Percentiles rank a stretch among this genome's conserved stretches.
Conservation (phyloP, 305 asterid species). For the Fraxinus dipetala region DNA sequence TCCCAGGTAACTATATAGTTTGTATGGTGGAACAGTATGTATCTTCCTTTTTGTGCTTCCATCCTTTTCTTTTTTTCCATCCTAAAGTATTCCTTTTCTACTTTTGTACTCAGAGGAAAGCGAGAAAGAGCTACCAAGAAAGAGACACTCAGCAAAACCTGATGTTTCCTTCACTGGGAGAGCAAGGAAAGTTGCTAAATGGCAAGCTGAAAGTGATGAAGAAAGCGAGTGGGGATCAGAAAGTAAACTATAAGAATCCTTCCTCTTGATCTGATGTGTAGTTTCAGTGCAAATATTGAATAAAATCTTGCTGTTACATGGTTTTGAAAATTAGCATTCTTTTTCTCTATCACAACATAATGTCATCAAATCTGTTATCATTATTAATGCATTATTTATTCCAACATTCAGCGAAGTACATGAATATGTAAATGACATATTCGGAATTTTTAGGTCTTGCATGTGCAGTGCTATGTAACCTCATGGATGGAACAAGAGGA, state of each 20-base stretch:
- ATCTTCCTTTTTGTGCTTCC: slow-evolving; percentile 11
- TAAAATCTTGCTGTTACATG: neutral
- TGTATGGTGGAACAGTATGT: slow-evolving; percentile 20
- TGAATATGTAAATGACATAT: neutral
- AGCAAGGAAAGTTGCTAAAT: slow-evolving; percentile 76
- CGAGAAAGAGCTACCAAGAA: slow-evolving; percentile 82
- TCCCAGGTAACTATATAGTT: slow-evolving; percentile 54
- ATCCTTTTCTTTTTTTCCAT: neutral
- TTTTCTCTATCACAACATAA: neutral
- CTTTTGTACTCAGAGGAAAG: slow-evolving; percentile 57
- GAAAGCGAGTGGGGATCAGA: slow-evolving; percentile 86
- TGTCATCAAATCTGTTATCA: neutral
- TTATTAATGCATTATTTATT: neutral
- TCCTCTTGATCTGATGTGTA: slow-evolving; percentile 21
- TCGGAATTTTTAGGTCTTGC: neutral
- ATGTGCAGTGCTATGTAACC: neutral
- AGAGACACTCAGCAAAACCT: slow-evolving; percentile 80
- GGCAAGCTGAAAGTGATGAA: slow-evolving; percentile 68
- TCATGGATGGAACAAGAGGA: neutral
- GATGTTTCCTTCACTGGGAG: slow-evolving; percentile 80
- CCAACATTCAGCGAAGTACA: neutral
- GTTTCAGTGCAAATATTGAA: slow-evolving; percentile 14
- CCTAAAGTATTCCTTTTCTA: slow-evolving; percentile 29
- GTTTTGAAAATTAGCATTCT: neutral
- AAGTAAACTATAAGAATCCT: slow-evolving; percentile 44